Conservation (phyloP, 2,329 filamentous ascomycete species). For the Sporothrix pseudoabietina region DNA sequence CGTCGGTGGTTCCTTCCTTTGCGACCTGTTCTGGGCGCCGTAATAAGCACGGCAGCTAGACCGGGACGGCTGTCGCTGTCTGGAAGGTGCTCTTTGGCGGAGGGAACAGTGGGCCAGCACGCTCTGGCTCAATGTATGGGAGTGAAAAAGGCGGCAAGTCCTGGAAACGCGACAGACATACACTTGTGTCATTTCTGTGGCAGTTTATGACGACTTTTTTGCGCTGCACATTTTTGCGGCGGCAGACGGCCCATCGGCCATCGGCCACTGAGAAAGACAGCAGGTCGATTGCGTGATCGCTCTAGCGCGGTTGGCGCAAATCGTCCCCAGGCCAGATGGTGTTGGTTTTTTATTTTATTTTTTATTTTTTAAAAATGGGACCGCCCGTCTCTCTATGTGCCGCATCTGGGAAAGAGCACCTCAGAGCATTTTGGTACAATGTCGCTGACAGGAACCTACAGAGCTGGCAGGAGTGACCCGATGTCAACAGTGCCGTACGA, state of each 20-base stretch:
- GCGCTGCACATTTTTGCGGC: constrained; percentile 3
- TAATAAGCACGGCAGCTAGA: constrained; percentile 26
- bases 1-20: constrained; percentile 26
- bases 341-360: constrained; percentile 18
- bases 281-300: constrained; percentile 43
- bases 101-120: constrained; percentile 2
- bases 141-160: neutral
- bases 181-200: constrained; percentile 25
- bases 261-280: constrained; percentile 30
- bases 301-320: constrained; percentile 36
- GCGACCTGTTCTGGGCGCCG: neutral
- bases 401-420: constrained; percentile 22
- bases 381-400: neutral
- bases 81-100: neutral
- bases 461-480: neutral
- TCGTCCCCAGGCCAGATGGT: constrained; percentile 8
- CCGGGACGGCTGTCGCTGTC: constrained; percentile 31
- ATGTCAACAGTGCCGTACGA: neutral
- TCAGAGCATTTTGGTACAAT: neutral
- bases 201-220: constrained; percentile 28
- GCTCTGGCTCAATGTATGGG: neutral
- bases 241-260: constrained; percentile 27
- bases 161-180: constrained; percentile 10
- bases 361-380: constrained; percentile 14
- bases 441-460: neutral